Evolutionary conservation across 2,329 filamentous ascomycete genomes (phyloP).

Genomic region (Truncatella angustata): DNA sequence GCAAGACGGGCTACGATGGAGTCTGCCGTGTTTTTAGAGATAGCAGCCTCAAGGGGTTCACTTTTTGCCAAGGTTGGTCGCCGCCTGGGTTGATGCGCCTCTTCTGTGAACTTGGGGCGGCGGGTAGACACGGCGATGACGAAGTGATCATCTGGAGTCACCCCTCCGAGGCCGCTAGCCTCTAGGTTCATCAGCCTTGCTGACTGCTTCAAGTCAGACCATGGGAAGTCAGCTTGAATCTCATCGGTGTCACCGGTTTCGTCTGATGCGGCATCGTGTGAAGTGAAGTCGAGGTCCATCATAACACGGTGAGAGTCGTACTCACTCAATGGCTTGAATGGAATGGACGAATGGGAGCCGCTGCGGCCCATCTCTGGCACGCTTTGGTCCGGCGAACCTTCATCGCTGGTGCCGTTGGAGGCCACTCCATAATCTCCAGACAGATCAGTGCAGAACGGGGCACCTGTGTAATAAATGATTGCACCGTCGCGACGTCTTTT

Average conservation of each 20-base stretch:
- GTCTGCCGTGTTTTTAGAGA: conserved; percentile 33
- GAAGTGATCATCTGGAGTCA: conserved; percentile 64
- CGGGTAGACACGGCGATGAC: conserved; percentile 52
- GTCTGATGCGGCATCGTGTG: conserved; percentile 29
- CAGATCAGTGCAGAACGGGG: conserved; percentile 77
- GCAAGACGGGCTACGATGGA: conserved; percentile 41
- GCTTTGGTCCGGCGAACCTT: conserved; percentile 30
- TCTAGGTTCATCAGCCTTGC: conserved; percentile 42
- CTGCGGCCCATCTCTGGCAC: conserved; percentile 24
- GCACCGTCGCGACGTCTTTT: conserved; percentile 65
- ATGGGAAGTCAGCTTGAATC: conserved; percentile 43
- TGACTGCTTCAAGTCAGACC: conserved; percentile 42
- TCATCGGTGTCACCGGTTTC: conserved; percentile 35
- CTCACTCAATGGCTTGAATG: conserved; percentile 49
- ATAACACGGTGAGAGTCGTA: conserved; percentile 20
- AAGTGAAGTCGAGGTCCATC: conserved; percentile 23
- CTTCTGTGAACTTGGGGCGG: conserved; percentile 30
- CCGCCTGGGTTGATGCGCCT: too few species aligned
- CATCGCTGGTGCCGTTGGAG: conserved; percentile 44
- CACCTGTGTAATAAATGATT: conserved; percentile 81
- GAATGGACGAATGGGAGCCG: conserved; percentile 50
- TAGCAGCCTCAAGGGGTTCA: conserved; percentile 14
- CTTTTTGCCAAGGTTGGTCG: conserved; percentile 11
- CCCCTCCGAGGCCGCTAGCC: conserved; percentile 57
- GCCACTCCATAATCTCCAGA: conserved; percentile 61